phyloP scores from a whole-genome alignment of 306 rosid genomes.

The Aeschynomene evenia region DNA sequence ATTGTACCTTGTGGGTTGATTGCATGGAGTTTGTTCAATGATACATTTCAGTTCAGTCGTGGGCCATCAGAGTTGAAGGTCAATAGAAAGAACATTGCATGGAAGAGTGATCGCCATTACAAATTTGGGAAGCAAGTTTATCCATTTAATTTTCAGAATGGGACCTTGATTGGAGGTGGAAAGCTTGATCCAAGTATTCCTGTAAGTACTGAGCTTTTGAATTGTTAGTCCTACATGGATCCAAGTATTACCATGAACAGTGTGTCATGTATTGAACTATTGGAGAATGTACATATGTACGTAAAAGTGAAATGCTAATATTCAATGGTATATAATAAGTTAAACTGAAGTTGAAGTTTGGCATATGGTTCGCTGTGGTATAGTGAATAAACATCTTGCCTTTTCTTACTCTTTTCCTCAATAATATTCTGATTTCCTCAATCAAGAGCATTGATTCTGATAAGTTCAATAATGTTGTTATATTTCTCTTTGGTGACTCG shows the following conservation, averaged over 20 bases:
- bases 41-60: slow-evolving; percentile 64
- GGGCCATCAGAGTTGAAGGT: slow-evolving; percentile 68
- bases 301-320: background rate
- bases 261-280: background rate
- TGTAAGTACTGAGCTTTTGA: slow-evolving; percentile 54
- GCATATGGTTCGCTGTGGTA: background rate
- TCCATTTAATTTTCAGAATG: slow-evolving; percentile 94
- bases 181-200: slow-evolving; percentile 68
- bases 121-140: slow-evolving; percentile 87
- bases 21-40: slow-evolving; percentile 97
- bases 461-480: slow-evolving; percentile 22
- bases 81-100: slow-evolving; percentile 83
- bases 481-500: slow-evolving; percentile 25
- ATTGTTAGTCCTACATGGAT: background rate
- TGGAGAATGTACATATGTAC: background rate
- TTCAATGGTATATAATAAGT: background rate
- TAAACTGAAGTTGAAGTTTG: slow-evolving; percentile 8
- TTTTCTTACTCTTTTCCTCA: background rate
- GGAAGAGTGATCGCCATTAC: slow-evolving; percentile 91
- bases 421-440: background rate
- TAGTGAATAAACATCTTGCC: background rate
- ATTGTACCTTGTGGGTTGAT: slow-evolving; percentile 90
- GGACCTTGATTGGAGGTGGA: slow-evolving; percentile 86
- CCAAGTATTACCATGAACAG: background rate
- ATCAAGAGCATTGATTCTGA: slow-evolving; percentile 27